Evolutionary conservation across 805 yeast genomes (phyloP), one percentile per base, ranked within the genome.

Genomic region (Wickerhamomyces strasburgensis): DNA sequence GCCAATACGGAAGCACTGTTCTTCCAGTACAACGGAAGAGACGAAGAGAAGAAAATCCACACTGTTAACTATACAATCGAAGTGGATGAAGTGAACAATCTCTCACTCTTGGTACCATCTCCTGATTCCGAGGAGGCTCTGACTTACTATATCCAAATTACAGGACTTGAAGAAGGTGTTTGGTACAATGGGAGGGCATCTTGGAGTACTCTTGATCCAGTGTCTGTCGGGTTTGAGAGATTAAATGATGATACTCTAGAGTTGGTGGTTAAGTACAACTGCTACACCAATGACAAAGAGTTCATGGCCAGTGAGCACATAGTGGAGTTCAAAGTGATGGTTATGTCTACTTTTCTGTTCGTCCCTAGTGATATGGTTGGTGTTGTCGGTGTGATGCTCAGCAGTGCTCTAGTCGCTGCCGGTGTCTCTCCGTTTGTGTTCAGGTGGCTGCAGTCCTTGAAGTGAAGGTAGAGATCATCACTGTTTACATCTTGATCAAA

Each of bases 161-260:
- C 35, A 5, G 46, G 38, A 9, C 11, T 35, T 13, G 29, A 19
- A 11, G 33, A 33, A 6, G 18, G 16, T 3, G 11, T 11, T 2
- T 29, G 36, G n/a, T 43, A 47, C 35, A 44, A 45, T 33, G 49
- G 43, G 1, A 38, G 49, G 28, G 37, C 47, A n/a, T 44, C 52
- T 2, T 52, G 55, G 55, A 48, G 51, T 32, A 41, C 57, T 6
- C 38, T 50, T 11, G 54, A 52, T 29, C 51, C 55, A 2, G 37
- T 50, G 14, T 33, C 42, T 6, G 35, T 48, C 1, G 19, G 36
- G n/a, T 46, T 45, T 19, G 47, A 47, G n/a, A 26, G 39, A 5
- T 28, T 35, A 5, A 7, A 38, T 13, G 34, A 31, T 14, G 14
- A 8, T 14, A 33, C 36, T 18, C 27, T 48, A 9, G 31, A 32